These are phyloP conservation scores for Ormosia semicastrata DNA, from an alignment of 306 rosid species.

Conservation along the genomic window DNA sequence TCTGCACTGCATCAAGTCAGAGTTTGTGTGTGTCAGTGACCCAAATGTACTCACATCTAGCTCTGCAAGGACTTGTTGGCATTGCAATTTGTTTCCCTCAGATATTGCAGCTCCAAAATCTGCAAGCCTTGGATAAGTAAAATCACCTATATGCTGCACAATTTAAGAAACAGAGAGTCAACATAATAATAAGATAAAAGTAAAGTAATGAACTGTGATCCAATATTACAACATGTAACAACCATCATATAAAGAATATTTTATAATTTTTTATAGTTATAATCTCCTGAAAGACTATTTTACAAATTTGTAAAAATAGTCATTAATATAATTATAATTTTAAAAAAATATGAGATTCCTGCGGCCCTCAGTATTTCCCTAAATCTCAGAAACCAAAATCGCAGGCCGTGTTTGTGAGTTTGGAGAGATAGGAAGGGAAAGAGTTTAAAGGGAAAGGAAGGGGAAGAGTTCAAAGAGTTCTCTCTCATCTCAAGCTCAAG, in stretches of 20 bases:
- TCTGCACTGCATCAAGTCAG: background rate
- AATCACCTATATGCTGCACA: constrained; percentile 97
- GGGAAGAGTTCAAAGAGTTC: too few species aligned
- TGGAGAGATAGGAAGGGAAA: too few species aligned
- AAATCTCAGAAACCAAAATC: too few species aligned
- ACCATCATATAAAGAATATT: constrained; percentile 20
- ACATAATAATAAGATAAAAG: background rate
- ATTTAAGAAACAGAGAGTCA: constrained; percentile 25
- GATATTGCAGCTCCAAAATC: constrained; percentile 99
- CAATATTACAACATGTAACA: background rate
- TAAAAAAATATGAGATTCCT: too few species aligned
- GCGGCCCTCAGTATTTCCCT: too few species aligned
- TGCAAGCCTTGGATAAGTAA: constrained; percentile 92
- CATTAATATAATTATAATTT: too few species aligned
- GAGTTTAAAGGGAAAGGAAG: too few species aligned
- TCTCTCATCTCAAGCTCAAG: too few species aligned
- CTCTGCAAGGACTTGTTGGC: constrained; percentile 98
- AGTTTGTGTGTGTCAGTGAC: constrained; percentile 15
- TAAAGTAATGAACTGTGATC: background rate
- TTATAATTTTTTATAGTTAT: too few species aligned
- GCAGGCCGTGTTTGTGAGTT: too few species aligned
- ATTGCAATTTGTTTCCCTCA: constrained; percentile 94
- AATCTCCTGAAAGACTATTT: too few species aligned
- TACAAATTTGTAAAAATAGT: too few species aligned
- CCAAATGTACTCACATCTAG: constrained; percentile 72